Conservation (phyloP, 805 yeast genomes). For the Spathaspora arborariae region DNA sequence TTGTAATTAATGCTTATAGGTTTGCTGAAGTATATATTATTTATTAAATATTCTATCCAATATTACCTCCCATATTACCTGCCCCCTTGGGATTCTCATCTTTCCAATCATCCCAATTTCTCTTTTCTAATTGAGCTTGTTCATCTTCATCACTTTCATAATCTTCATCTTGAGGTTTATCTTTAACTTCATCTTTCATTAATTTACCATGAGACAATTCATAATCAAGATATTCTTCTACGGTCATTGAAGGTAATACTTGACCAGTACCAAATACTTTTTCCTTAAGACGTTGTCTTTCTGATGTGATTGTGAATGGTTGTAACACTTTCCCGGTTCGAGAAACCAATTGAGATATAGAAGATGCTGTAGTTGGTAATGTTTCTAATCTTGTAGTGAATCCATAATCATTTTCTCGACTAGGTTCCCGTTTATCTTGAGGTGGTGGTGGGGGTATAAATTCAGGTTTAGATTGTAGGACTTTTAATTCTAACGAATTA, state of each 20-base stretch:
- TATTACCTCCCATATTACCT: constrained; percentile 67
- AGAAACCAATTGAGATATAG: constrained; percentile 44
- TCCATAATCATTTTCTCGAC: constrained; percentile 30
- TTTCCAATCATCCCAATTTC: constrained; percentile 92
- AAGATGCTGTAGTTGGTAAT: constrained; percentile 27
- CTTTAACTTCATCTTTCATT: constrained; percentile 44
- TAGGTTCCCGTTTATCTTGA: constrained; percentile 8
- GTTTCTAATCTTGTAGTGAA: constrained; percentile 65
- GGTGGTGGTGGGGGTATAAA: constrained; percentile 1
- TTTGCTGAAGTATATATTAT: too few species aligned
- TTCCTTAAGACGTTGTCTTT: constrained; percentile 51
- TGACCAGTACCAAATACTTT: constrained; percentile 92
- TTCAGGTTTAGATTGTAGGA: constrained; percentile 46
- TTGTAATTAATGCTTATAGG: too few species aligned
- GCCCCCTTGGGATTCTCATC: constrained; percentile 85
- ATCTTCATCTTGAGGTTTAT: constrained; percentile 27
- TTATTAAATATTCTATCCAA: constrained; percentile 22
- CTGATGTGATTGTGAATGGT: constrained; percentile 72
- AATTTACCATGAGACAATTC: constrained; percentile 86
- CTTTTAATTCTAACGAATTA: constrained; percentile 60
- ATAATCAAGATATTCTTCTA: constrained; percentile 85
- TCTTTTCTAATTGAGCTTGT: constrained; percentile 67
- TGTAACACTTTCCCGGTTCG: constrained; percentile 74
- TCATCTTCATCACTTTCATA: constrained; percentile 56
- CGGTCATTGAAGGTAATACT: constrained; percentile 86